Base-by-base conservation (phyloP, 2,329 filamentous ascomycete species). In the Talaromyces marneffei region DNA sequence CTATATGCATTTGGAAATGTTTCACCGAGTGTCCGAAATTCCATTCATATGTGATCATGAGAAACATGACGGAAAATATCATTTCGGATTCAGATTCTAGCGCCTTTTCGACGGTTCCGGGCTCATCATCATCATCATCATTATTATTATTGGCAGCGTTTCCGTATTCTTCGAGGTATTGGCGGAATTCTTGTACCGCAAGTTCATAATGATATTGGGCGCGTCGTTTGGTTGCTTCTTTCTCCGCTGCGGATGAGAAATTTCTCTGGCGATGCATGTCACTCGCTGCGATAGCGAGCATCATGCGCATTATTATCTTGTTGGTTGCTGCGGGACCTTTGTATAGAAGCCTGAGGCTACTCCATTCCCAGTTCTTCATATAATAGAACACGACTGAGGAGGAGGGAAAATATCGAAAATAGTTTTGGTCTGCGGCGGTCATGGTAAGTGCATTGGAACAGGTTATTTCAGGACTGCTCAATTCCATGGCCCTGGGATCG, bases 261-360 rank as follows among this genome's bases (percentile, higher is more conserved):
- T 74, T 58, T 2, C 70, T 71, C 48, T 69, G 69, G 6, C 72
- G 70, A 59, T 75, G 66, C 71, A 75, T 74, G 35, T 76, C 74
- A 54, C 67, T 74, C 3, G 72, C 72, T 1, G 73, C 70, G 10
- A 74, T 59, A 1, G 74, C 74, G 25, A 76, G 61, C n/a, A 76
- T 72, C 72, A 75, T 75, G 16, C 74, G 70, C 74, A 76, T 76
- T 20, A 76, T 73, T 12, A 75, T 69, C 39, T 70, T 72, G 63
- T 71, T 74, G 3, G 67, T 68, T 6, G 68, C 62, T 4, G 74
- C 74, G 2, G 72, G 73, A 2, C 71, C 69, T 56, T 72, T 68
- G 53, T 75, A 75, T 2, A 76, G 66, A 56, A 75, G 75, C 20
- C 68, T 69, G 56, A 76, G 68, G 57, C 69, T 71, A 62, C 72